Evolutionary conservation across 2,329 filamentous ascomycete genomes (phyloP).

Genomic region (Verticillium nonalfalfae): DNA sequence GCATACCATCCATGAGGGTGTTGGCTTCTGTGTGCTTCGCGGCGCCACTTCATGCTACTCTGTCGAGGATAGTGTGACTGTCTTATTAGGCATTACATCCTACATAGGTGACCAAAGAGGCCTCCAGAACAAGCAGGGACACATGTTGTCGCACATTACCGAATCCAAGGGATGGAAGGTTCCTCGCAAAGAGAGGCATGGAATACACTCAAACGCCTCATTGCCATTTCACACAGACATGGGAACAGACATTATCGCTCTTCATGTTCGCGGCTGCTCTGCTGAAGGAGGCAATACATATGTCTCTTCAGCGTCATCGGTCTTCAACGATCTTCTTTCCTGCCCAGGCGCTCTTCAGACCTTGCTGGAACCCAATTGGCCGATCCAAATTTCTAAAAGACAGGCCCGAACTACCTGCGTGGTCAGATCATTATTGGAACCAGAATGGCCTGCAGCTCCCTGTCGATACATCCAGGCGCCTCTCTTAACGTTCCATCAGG

Average conservation of each 20-base stretch:
- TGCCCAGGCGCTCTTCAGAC: conserved; percentile 30
- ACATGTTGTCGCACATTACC: conserved; percentile 41
- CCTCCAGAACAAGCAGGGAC: conserved; percentile 39
- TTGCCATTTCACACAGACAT: conserved; percentile 47
- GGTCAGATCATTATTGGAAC: not conserved
- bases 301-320: conserved; percentile 33
- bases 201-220: conserved; percentile 40
- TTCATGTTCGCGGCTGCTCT: conserved; percentile 39
- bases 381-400: conserved; percentile 15
- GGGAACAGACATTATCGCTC: conserved; percentile 41
- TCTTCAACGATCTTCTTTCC: conserved; percentile 34
- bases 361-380: conserved; percentile 17
- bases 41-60: conserved; percentile 45
- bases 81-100: conserved; percentile 50
- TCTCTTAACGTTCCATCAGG: conserved; percentile 32
- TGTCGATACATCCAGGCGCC: conserved; percentile 30
- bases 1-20: conserved; percentile 29
- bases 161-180: conserved; percentile 38
- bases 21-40: conserved; percentile 47
- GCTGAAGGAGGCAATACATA: conserved; percentile 36
- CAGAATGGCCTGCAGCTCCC: not conserved
- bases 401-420: not conserved
- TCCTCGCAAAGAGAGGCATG: conserved; percentile 36
- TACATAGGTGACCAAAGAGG: conserved; percentile 50
- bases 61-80: conserved; percentile 44